phyloP scores from a whole-genome alignment of 306 rosid genomes.

The Lathyrus sativus region DNA sequence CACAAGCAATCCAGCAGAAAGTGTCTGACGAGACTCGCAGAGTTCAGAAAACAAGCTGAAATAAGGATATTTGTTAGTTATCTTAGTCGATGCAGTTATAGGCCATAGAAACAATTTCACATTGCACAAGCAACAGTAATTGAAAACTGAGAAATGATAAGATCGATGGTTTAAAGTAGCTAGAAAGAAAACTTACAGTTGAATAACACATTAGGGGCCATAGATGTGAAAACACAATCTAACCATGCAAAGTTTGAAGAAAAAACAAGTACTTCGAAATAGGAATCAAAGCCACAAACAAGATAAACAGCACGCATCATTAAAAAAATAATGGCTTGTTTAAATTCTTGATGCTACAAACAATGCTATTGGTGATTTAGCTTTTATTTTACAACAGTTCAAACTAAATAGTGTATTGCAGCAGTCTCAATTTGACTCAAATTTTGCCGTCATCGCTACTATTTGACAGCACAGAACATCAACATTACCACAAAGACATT shows the following conservation, averaged over 20 bases:
- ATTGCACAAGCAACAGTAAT: not conserved
- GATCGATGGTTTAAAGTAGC: no score
- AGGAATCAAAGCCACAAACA: not conserved
- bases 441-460: no score
- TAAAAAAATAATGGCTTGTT: no score
- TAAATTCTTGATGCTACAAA: no score
- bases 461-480: not conserved
- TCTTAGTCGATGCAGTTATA: constrained; percentile 8
- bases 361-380: no score
- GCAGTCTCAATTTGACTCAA: no score
- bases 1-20: constrained; percentile 56
- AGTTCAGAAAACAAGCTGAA: constrained; percentile 62
- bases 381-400: no score
- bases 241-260: not conserved
- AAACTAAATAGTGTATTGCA: no score
- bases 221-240: not conserved
- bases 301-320: not conserved
- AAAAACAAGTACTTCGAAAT: not conserved
- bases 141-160: not conserved
- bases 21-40: constrained; percentile 47
- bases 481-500: not conserved
- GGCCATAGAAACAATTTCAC: not conserved
- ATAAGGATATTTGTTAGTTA: constrained; percentile 1
- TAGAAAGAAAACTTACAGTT: not conserved
- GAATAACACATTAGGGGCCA: not conserved